phyloP scores from a whole-genome alignment of 768 basidiomycete genomes.

The Hysterangium stoloniferum region DNA sequence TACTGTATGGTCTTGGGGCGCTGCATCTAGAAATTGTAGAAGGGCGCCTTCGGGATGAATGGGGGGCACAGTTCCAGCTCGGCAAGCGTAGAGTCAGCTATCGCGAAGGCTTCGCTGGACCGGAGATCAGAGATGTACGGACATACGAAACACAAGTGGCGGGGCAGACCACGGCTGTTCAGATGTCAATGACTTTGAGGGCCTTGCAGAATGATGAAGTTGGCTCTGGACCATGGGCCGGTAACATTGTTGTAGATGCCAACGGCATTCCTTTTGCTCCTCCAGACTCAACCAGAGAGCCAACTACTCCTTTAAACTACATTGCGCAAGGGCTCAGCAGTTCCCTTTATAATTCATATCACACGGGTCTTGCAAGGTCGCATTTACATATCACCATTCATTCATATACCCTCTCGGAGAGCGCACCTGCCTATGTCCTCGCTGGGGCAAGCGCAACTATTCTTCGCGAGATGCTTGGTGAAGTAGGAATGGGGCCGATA shows the following conservation, averaged over 20 bases:
- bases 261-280: conserved; percentile 43
- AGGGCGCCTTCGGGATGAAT: conserved; percentile 72
- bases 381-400: conserved; percentile 50
- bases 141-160: conserved; percentile 57
- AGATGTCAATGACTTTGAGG: conserved; percentile 48
- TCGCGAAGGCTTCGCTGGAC: conserved; percentile 48
- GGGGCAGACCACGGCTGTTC: conserved; percentile 45
- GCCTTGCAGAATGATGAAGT: conserved; percentile 46
- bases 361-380: conserved; percentile 66
- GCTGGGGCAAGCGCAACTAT: conserved; percentile 58
- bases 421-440: conserved; percentile 43
- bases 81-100: conserved; percentile 74
- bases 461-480: conserved; percentile 51
- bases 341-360: conserved; percentile 69
- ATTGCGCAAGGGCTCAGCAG: conserved; percentile 64
- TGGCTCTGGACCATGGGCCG: conserved; percentile 68
- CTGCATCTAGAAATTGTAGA: conserved; percentile 87
- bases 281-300: conserved; percentile 39
- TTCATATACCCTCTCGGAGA: conserved; percentile 34
- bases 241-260: conserved; percentile 60
- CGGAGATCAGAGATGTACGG: conserved; percentile 23
- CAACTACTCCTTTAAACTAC: conserved; percentile 34
- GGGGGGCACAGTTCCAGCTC: conserved; percentile 69
- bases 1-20: conserved; percentile 78
- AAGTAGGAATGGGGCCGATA: conserved; percentile 61